Conservation (phyloP, 2,329 filamentous ascomycete genomes). For the Fusarium longipes region DNA sequence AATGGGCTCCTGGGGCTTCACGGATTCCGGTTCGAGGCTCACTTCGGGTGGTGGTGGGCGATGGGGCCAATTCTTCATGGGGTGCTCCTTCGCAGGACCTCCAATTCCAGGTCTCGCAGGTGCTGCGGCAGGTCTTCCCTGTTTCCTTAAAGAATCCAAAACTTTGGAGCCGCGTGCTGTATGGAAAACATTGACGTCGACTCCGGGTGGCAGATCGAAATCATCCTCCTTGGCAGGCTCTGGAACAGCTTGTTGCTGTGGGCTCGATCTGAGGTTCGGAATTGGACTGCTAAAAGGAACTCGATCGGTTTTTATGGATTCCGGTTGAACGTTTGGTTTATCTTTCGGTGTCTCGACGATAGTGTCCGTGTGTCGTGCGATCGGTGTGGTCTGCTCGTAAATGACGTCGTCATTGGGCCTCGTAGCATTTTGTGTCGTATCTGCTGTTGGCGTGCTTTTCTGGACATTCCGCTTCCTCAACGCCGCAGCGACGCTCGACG, state of each 20-base stretch:
- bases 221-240: constrained; percentile 38
- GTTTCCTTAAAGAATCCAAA: constrained; percentile 52
- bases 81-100: constrained; percentile 51
- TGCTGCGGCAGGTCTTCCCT: constrained; percentile 23
- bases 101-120: constrained; percentile 22
- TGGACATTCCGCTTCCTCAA: constrained; percentile 47
- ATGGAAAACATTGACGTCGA: constrained; percentile 63
- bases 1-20: constrained; percentile 12
- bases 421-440: neutral
- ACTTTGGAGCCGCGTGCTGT: constrained; percentile 59
- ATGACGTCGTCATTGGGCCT: constrained; percentile 12
- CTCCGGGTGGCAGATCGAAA: constrained; percentile 53
- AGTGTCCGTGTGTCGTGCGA: constrained; percentile 16
- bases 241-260: constrained; percentile 3
- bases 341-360: constrained; percentile 14
- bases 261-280: constrained; percentile 21
- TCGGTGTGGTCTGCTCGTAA: constrained; percentile 25
- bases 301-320: constrained; percentile 5
- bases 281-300: constrained; percentile 19
- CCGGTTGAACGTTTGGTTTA: constrained; percentile 10
- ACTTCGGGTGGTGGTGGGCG: constrained; percentile 37
- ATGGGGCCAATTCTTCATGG: constrained; percentile 52
- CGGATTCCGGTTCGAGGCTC: neutral
- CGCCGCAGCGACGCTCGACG: constrained; percentile 57
- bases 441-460: constrained; percentile 6